Evolutionary conservation across 805 yeast genomes (phyloP).

Genomic region (Ogataea naganishii): DNA sequence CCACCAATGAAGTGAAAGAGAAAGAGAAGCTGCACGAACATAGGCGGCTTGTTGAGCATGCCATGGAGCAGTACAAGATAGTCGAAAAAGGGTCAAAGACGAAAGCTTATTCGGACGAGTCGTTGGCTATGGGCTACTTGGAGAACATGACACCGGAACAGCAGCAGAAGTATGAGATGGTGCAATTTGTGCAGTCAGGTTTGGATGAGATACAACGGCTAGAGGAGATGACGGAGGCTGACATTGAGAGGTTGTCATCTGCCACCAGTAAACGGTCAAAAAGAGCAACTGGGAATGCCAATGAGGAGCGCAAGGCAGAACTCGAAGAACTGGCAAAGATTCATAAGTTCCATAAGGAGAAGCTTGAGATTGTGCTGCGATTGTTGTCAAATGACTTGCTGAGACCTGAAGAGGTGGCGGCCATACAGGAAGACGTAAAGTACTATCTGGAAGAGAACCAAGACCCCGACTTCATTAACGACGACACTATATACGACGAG

Average conservation of each 20-base stretch:
- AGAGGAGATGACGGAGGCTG: constrained; percentile 67
- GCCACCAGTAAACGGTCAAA: constrained; percentile 45
- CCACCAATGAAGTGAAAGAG: constrained; percentile 43
- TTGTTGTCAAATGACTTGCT: constrained; percentile 71
- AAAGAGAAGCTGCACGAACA: constrained; percentile 38
- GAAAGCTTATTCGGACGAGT: constrained; percentile 51
- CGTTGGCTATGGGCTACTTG: constrained; percentile 36
- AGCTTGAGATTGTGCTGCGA: constrained; percentile 69
- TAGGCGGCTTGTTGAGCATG: constrained; percentile 29
- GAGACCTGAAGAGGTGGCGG: constrained; percentile 67
- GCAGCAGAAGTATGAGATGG: constrained; percentile 66
- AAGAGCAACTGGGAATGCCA: constrained; percentile 27
- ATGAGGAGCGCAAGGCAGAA: constrained; percentile 44
- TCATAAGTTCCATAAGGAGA: constrained; percentile 70
- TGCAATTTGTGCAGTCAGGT: constrained; percentile 57
- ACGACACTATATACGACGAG: constrained; percentile 88
- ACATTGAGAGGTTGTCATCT: constrained; percentile 40
- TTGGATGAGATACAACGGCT: constrained; percentile 78
- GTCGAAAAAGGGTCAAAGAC: constrained; percentile 49
- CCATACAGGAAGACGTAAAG: constrained; percentile 79
- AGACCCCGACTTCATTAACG: constrained; percentile 89
- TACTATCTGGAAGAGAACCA: constrained; percentile 92
- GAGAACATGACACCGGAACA: constrained; percentile 48
- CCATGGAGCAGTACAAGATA: constrained; percentile 55
- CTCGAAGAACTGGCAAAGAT: constrained; percentile 61